phyloP scores from a whole-genome alignment of 1,284 basidiomycete species.

The Grifola frondosa region DNA sequence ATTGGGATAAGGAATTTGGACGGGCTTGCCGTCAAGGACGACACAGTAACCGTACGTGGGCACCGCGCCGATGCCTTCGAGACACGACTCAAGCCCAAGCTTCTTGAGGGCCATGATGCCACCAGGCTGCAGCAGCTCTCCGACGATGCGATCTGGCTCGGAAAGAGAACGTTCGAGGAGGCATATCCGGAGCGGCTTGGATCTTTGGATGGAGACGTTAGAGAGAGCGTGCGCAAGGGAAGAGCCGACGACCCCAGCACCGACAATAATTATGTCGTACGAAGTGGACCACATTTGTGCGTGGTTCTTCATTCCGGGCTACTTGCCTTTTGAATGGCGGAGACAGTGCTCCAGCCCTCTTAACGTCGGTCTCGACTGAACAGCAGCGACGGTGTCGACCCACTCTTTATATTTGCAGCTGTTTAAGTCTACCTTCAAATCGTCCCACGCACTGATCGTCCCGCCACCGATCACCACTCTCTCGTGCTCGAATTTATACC shows the following conservation, averaged over 20 bases:
- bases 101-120: conserved; percentile 78
- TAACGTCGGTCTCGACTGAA: conserved; percentile 20
- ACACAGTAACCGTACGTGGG: conserved; percentile 89
- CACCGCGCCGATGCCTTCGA: conserved; percentile 89
- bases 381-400: no score
- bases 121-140: conserved; percentile 94
- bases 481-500: no score
- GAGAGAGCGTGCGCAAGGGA: conserved; percentile 74
- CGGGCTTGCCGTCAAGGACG: conserved; percentile 61
- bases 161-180: conserved; percentile 87
- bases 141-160: conserved; percentile 96
- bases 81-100: conserved; percentile 74
- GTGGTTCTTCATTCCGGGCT: conserved; percentile 1
- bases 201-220: conserved; percentile 40
- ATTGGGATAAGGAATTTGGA: conserved; percentile 90
- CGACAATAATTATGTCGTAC: conserved; percentile 85
- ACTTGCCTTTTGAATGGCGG: conserved; percentile 11
- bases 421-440: no score
- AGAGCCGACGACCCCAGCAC: conserved; percentile 85
- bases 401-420: no score
- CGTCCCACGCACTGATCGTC: no score
- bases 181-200: conserved; percentile 70
- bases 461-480: no score
- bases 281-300: conserved; percentile 16
- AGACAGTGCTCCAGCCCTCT: conserved; percentile 17